Base-by-base conservation (phyloP, 164 flowering plant species). In the Nymphaea thermarum region DNA sequence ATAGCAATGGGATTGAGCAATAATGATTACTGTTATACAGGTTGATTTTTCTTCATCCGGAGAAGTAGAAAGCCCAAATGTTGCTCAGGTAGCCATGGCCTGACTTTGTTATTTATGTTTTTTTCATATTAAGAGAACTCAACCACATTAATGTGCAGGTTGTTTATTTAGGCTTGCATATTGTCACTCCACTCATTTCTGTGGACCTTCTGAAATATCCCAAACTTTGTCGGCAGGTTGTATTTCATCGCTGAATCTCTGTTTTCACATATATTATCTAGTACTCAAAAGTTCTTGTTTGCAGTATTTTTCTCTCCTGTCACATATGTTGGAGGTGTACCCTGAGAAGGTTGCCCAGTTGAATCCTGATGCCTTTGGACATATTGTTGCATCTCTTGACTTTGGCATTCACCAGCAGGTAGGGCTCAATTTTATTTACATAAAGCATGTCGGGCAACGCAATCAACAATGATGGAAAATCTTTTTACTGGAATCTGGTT, bases 351-450 rank as follows among this genome's bases (percentile, higher is more conserved):
- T 87, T 65, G 83, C 81, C 15, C 84, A 87, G 66, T 77, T 94
- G 67, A 88, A 78, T 60, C 67, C 64, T 65, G 89, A 90, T 76
- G 87, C 89, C 63, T 84, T 94, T 69, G 71, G 72, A 67, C 90
- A 86, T 78, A 73, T 87, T 10, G 73, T 86, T 76, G 88, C 83
- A 57, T 85, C 89, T 60, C 88, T 94, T 57, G 91, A 88, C 60
- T 91, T 85, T 75, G 99, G 97, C 62, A 83, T 94, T 74, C 93
- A 76, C 43, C 85, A 90, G 72, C 97, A 91, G 96, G 98, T 83
- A 79, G 67, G 73, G 64, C 64, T 62, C 64, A 25, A 25, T 1
- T 25, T 25, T 25, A 25, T 25, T 25, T 25, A 25, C 36, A 25
- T 25, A 25, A 1, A 25, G 36, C 36, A 25, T 25, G 36, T 25